A percentile compares a stretch with the other conserved stretches of the same genome.
These are phyloP conservation scores for Lumnitzera racemosa DNA, from an alignment of 345 rosid genomes.

Conservation along the genomic window DNA sequence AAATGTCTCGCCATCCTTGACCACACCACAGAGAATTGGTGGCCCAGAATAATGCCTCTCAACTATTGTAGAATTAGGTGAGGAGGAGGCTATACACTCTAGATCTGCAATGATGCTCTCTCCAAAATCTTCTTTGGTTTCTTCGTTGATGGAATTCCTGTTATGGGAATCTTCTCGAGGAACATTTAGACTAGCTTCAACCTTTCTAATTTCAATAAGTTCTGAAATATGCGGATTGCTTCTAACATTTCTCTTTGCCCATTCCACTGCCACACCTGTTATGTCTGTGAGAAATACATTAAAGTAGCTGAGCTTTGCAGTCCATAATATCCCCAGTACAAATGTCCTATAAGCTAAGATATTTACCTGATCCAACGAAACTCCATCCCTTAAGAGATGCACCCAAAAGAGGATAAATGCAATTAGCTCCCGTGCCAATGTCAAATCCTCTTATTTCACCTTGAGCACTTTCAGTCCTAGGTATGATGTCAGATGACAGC, in stretches of 20 bases:
- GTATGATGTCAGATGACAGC: slow-evolving; percentile 55
- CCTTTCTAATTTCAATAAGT: slow-evolving; percentile 66
- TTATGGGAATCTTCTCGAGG: slow-evolving; percentile 11
- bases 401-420: slow-evolving; percentile 92
- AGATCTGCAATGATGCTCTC: slow-evolving; percentile 11
- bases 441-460: slow-evolving; percentile 72
- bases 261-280: slow-evolving; percentile 75
- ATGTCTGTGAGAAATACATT: slow-evolving; percentile 43
- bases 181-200: slow-evolving; percentile 14
- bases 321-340: no score
- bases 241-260: slow-evolving; percentile 77
- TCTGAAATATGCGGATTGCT: slow-evolving; percentile 60
- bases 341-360: not conserved
- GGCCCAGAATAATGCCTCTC: slow-evolving; percentile 31
- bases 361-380: slow-evolving; percentile 73
- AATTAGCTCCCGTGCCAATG: slow-evolving; percentile 91
- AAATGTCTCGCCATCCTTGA: slow-evolving; percentile 60
- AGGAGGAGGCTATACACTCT: slow-evolving; percentile 9
- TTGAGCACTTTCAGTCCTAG: slow-evolving; percentile 13
- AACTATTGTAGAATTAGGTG: slow-evolving; percentile 13
- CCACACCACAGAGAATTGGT: slow-evolving; percentile 55
- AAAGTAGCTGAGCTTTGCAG: no score
- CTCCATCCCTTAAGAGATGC: slow-evolving; percentile 79
- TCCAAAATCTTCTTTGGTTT: slow-evolving; percentile 12
- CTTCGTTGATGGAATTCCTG: slow-evolving; percentile 12